Conservation (phyloP, 2,329 filamentous ascomycete species). For the Fusarium sp. region DNA sequence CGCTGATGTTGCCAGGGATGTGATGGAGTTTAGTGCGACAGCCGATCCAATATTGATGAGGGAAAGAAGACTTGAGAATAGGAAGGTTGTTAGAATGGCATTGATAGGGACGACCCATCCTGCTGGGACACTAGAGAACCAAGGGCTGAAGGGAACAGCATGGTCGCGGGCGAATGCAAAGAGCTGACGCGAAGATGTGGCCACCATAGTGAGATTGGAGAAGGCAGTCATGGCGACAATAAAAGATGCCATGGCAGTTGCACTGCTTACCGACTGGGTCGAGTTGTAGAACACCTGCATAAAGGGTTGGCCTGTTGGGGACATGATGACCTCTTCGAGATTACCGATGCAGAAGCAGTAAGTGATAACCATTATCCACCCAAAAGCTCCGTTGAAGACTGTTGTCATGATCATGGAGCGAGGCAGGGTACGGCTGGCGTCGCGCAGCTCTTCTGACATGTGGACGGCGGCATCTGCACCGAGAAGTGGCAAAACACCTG, state of each 20-base stretch:
- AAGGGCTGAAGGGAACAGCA: constrained; percentile 41
- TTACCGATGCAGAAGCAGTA: constrained; percentile 44
- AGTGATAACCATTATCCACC: constrained; percentile 45
- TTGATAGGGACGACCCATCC: constrained; percentile 43
- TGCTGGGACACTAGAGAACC: constrained; percentile 35
- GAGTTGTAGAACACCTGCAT: constrained; percentile 46
- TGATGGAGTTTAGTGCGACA: constrained; percentile 38
- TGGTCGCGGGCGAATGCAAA: constrained; percentile 43
- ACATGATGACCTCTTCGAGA: constrained; percentile 36
- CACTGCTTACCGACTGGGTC: constrained; percentile 32
- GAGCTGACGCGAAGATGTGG: constrained; percentile 41
- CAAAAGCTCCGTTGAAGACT: constrained; percentile 39
- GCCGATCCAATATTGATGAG: constrained; percentile 45
- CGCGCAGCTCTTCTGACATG: constrained; percentile 42
- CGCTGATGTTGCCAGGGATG: constrained; percentile 35
- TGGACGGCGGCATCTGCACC: constrained; percentile 45
- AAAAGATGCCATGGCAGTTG: constrained; percentile 39
- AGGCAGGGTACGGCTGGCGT: constrained; percentile 39
- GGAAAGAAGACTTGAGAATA: constrained; percentile 35
- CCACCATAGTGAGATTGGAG: constrained; percentile 43
- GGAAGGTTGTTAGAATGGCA: constrained; percentile 38
- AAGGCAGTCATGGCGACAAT: constrained; percentile 44
- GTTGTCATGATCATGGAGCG: constrained; percentile 41
- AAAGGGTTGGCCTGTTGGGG: constrained; percentile 40
- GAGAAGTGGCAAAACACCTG: constrained; percentile 35